Conservation (phyloP, 345 rosid species). For the Nasturtium officinale region DNA sequence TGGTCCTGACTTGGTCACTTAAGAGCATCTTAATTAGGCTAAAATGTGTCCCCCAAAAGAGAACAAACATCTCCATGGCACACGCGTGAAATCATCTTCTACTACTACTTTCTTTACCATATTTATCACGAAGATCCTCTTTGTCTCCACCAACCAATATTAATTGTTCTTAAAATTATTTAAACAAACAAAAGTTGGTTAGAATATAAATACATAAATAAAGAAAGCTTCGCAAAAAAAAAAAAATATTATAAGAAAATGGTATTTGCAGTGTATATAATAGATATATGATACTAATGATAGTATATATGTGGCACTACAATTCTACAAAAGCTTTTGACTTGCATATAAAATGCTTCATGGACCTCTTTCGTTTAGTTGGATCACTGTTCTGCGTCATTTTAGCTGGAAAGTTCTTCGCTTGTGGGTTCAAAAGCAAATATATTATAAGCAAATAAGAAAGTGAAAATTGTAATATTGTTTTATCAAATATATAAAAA, state of each 20-base stretch:
- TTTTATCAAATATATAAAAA: neutral
- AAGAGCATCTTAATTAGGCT: conserved; percentile 39
- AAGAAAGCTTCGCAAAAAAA: conserved; percentile 6
- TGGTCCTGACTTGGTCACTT: conserved; percentile 36
- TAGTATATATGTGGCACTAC: neutral
- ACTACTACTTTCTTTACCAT: conserved; percentile 32
- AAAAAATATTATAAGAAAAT: neutral
- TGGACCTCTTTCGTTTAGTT: conserved; percentile 31
- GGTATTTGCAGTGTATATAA: conserved; percentile 6
- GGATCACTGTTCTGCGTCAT: conserved; percentile 26
- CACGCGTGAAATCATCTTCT: conserved; percentile 43
- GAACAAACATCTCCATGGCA: conserved; percentile 39
- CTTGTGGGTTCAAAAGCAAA: conserved; percentile 11
- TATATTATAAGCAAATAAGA: neutral
- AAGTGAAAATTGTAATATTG: neutral
- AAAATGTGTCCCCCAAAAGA: conserved; percentile 41
- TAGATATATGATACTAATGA: neutral
- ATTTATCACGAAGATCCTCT: conserved; percentile 43
- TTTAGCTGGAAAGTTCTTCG: conserved; percentile 44
- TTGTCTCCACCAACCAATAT: conserved; percentile 47
- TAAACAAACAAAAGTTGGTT: conserved; percentile 23
- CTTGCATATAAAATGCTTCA: conserved; percentile 36
- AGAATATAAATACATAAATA: neutral
- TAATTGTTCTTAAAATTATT: conserved; percentile 22
- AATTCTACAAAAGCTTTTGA: conserved; percentile 32